Percentiles rank a stretch among this genome's conserved stretches.
phyloP scores from a whole-genome alignment of 108 stramenopile genomes.

The Nannochloropsis salina region DNA sequence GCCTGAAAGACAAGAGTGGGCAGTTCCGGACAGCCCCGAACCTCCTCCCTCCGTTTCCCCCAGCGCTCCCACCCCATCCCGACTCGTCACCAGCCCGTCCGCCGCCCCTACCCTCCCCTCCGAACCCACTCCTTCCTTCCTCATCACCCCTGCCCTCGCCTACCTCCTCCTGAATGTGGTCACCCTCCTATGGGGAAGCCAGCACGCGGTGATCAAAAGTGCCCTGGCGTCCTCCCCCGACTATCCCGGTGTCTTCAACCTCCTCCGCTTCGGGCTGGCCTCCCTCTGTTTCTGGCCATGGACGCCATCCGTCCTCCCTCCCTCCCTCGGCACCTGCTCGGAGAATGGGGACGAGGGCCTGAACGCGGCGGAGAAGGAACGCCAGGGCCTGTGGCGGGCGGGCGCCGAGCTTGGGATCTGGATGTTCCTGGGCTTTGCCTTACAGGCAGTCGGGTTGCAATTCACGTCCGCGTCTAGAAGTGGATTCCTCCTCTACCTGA shows the following conservation, averaged over 20 bases:
- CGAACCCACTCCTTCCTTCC: background rate
- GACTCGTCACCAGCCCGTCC: background rate
- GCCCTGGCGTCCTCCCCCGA: conserved; percentile 25
- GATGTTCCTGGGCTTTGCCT: conserved; percentile 54
- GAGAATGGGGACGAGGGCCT: background rate
- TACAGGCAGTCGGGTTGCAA: conserved; percentile 50
- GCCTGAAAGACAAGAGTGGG: too few species aligned
- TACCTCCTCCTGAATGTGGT: conserved; percentile 43
- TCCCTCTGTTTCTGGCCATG: conserved; percentile 43
- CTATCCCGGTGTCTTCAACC: conserved; percentile 42
- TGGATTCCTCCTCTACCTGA: conserved; percentile 50
- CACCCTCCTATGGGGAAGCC: conserved; percentile 49
- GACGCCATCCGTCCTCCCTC: conserved; percentile 38
- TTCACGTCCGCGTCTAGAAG: conserved; percentile 52
- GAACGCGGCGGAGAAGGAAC: background rate
- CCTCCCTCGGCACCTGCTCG: conserved; percentile 22
- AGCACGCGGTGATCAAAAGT: conserved; percentile 51
- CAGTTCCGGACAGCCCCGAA: too few species aligned
- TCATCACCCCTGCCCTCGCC: background rate
- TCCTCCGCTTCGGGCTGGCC: conserved; percentile 42
- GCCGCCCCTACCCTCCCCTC: background rate
- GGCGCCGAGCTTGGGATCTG: conserved; percentile 51
- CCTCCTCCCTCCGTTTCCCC: background rate
- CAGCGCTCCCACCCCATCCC: background rate
- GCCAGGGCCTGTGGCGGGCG: conserved; percentile 23